Conservation (phyloP, 2,329 filamentous ascomycete genomes). For the Alternaria burnsii region DNA sequence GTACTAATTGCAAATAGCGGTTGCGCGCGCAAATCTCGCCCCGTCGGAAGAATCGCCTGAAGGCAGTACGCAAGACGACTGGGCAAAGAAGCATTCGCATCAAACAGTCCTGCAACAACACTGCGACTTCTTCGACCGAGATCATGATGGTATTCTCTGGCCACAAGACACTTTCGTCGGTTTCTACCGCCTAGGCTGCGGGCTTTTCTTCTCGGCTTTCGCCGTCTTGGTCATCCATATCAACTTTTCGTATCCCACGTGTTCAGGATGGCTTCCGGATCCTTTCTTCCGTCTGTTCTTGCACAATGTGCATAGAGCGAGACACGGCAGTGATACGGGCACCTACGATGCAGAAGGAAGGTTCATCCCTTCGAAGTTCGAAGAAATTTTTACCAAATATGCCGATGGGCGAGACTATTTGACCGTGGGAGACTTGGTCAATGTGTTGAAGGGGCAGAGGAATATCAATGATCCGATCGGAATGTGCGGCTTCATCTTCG, state of each 20-base stretch:
- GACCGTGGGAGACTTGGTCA: constrained; percentile 50
- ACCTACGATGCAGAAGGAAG: constrained; percentile 58
- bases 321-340: constrained; percentile 55
- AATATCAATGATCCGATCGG: constrained; percentile 55
- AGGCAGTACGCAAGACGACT: constrained; percentile 53
- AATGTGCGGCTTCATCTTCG: constrained; percentile 56
- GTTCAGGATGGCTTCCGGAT: constrained; percentile 54
- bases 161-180: constrained; percentile 61
- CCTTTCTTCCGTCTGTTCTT: constrained; percentile 55
- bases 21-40: constrained; percentile 54
- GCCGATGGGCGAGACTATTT: constrained; percentile 51
- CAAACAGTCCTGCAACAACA: constrained; percentile 63
- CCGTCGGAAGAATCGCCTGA: constrained; percentile 52
- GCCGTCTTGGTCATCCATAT: constrained; percentile 59
- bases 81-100: constrained; percentile 50
- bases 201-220: constrained; percentile 54
- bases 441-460: constrained; percentile 54
- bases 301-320: constrained; percentile 53
- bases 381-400: constrained; percentile 60
- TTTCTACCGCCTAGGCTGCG: constrained; percentile 58
- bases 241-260: constrained; percentile 61
- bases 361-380: constrained; percentile 58
- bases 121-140: constrained; percentile 61
- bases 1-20: constrained; percentile 36
- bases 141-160: constrained; percentile 63